Conservation (phyloP, 2,329 filamentous ascomycete genomes). For the Exophiala sp. region DNA sequence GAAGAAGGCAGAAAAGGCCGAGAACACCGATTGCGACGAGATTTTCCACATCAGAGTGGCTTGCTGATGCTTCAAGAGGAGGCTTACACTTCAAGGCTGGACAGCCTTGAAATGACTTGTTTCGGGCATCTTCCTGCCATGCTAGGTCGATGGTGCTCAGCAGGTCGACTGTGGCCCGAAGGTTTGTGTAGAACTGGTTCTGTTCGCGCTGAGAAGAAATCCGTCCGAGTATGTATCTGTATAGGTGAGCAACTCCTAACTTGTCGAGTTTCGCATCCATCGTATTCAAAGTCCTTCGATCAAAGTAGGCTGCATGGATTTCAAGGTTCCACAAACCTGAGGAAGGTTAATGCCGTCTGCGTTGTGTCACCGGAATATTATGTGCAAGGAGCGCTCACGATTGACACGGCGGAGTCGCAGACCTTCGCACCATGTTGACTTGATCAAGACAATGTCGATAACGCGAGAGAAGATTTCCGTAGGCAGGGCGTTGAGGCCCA, state of each 20-base stretch:
- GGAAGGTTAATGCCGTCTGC: background rate
- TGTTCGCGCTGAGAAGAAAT: background rate
- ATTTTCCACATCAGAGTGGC: background rate
- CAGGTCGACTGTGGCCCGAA: slow-evolving; percentile 3
- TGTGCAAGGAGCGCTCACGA: too few relatives aligned
- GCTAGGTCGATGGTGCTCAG: background rate
- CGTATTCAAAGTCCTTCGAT: background rate
- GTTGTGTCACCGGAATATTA: too few relatives aligned
- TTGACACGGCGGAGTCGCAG: too few relatives aligned
- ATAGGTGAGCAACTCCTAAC: slow-evolving; percentile 1
- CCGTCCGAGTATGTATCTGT: slow-evolving; percentile 3
- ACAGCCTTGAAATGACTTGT: too few relatives aligned
- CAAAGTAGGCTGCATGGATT: slow-evolving; percentile 6
- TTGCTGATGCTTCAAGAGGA: too few relatives aligned
- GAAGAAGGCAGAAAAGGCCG: slow-evolving; percentile 1
- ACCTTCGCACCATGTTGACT: too few relatives aligned
- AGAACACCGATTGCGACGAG: background rate
- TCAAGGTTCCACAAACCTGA: slow-evolving; percentile 5
- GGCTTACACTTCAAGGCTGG: too few relatives aligned
- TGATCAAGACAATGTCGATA: too few relatives aligned
- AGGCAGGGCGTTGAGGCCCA: too few relatives aligned
- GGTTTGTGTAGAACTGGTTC: background rate
- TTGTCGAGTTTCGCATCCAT: background rate
- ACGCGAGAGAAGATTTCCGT: too few relatives aligned
- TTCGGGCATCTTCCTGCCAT: too few relatives aligned